Percentiles rank a stretch among this genome's conserved stretches.
Evolutionary conservation across 495 filamentous ascomycete species (phyloP).

Genomic region (Neurospora sp.): DNA sequence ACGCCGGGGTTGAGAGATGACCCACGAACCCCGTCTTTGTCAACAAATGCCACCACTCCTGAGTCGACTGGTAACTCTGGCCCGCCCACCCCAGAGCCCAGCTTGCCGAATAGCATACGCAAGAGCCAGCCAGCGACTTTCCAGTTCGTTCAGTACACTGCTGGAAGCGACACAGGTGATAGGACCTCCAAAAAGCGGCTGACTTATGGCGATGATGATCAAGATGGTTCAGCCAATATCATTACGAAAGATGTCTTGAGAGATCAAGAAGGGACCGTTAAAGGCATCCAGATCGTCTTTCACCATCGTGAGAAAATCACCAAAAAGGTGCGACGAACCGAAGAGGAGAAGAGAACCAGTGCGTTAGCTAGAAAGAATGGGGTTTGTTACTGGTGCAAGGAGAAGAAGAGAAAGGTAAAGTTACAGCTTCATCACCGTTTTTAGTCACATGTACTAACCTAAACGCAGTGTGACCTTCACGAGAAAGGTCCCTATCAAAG

Average conservation of each 20-base stretch:
- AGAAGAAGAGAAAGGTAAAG: constrained; percentile 18
- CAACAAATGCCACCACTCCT: not conserved
- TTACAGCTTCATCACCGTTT: not conserved
- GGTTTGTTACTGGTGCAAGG: constrained; percentile 17
- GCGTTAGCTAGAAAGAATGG: constrained; percentile 15
- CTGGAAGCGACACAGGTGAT: not conserved
- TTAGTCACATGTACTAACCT: not conserved
- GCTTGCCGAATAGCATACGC: not conserved
- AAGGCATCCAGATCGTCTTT: not conserved
- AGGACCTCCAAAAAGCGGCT: constrained; percentile 9
- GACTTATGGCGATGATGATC: not conserved
- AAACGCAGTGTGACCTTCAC: constrained; percentile 16
- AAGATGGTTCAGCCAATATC: not conserved
- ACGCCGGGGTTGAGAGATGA: not conserved
- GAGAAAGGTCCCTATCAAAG: constrained; percentile 7
- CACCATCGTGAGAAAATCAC: not conserved
- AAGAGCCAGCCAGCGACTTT: not conserved
- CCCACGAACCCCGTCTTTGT: not conserved
- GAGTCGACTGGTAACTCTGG: not conserved
- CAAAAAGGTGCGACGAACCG: not conserved
- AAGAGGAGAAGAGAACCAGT: constrained; percentile 14
- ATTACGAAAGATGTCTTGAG: not conserved
- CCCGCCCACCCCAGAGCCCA: not conserved
- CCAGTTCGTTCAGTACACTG: constrained; percentile 14
- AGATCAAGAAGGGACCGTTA: not conserved